phyloP scores from a whole-genome alignment of 2,329 filamentous ascomycete species.

The Botrytis deweyae region DNA sequence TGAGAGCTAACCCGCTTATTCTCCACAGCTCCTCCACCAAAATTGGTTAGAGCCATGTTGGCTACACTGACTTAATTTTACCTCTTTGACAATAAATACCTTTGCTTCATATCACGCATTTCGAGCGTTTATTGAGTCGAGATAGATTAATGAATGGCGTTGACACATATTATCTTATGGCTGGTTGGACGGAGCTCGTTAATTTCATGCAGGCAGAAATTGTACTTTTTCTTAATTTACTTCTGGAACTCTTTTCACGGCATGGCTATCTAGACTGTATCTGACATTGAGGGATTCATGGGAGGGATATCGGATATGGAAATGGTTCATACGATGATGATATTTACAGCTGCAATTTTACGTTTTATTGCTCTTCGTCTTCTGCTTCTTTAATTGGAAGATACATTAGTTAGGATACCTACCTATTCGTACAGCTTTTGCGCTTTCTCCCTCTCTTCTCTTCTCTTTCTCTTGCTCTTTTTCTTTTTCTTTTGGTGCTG shows the following conservation, averaged over 20 bases:
- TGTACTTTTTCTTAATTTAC: not conserved
- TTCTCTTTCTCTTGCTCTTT: not conserved
- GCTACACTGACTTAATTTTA: conserved; percentile 59
- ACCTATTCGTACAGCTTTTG: not conserved
- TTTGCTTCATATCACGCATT: not conserved
- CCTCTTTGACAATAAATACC: not conserved
- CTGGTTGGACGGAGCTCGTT: not conserved
- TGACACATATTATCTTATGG: not conserved
- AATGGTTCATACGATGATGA: not conserved
- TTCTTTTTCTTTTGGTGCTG: not conserved
- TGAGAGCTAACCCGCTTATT: conserved; percentile 30
- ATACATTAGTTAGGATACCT: conserved; percentile 4
- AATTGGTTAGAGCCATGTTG: conserved; percentile 67
- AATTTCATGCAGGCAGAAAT: not conserved
- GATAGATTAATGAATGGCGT: conserved; percentile 6
- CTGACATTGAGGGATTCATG: conserved; percentile 4
- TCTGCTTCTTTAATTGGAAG: not conserved
- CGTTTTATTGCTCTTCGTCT: not conserved
- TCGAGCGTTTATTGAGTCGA: not conserved
- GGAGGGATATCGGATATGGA: conserved; percentile 11
- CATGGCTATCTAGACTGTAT: conserved; percentile 15
- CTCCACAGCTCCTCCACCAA: conserved; percentile 59
- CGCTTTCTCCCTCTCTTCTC: not conserved
- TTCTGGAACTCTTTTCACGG: not conserved
- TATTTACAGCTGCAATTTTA: not conserved